Percentiles rank a stretch among this genome's conserved stretches.
phyloP scores from a whole-genome alignment of 768 basidiomycete species.

The Auricularia cornea region DNA sequence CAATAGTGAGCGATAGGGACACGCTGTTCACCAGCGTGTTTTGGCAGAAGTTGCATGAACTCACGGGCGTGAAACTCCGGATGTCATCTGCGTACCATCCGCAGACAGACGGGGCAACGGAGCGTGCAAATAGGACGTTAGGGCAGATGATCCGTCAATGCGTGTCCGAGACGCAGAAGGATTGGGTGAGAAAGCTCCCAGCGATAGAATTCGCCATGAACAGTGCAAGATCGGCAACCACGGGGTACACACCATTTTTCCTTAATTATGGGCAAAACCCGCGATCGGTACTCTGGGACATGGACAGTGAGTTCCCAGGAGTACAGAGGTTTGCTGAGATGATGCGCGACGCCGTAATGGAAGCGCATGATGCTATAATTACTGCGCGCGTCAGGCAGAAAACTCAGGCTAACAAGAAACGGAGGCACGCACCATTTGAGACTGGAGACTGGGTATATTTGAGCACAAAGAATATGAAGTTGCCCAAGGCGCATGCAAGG shows the following conservation, averaged over 20 bases:
- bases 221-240: not conserved
- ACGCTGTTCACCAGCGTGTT: constrained; percentile 7
- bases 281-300: not conserved
- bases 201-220: constrained; percentile 2
- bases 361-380: not conserved
- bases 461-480: not conserved
- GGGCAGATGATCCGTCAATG: not conserved
- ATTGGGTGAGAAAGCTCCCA: not conserved
- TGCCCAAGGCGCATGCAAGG: not conserved
- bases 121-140: not conserved
- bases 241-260: not conserved
- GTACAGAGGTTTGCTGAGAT: not conserved
- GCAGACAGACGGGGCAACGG: constrained; percentile 12
- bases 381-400: not conserved
- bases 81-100: constrained; percentile 37
- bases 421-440: not conserved
- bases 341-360: not conserved
- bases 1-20: constrained; percentile 35
- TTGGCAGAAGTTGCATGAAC: not conserved
- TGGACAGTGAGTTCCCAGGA: not conserved
- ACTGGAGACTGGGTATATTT: not conserved
- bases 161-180: not conserved
- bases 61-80: constrained; percentile 7
- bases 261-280: not conserved
- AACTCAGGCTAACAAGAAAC: not conserved